Evolutionary conservation across 2,329 filamentous ascomycete genomes (phyloP).

Genomic region (Diplodia sapinea): DNA sequence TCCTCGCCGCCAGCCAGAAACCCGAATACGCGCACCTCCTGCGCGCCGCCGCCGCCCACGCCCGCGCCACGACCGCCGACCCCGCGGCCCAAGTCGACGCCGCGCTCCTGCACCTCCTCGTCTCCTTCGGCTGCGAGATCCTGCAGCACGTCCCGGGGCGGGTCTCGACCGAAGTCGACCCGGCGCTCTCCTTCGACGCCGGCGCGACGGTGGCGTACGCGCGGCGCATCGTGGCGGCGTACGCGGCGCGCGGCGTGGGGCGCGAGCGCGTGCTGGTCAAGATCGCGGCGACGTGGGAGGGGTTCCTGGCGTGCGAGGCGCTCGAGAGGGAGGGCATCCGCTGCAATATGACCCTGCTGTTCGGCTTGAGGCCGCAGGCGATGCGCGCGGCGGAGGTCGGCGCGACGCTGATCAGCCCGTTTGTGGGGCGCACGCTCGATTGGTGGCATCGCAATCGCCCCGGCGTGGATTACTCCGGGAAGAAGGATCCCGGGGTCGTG

Average conservation of each 20-base stretch:
- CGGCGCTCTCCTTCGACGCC: background rate
- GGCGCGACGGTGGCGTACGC: slow-evolving; percentile 47
- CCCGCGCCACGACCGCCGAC: background rate
- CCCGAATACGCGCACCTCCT: slow-evolving; percentile 17
- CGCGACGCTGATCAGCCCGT: slow-evolving; percentile 67
- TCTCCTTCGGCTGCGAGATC: slow-evolving; percentile 18
- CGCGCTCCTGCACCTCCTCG: slow-evolving; percentile 18
- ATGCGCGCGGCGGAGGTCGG: slow-evolving; percentile 62
- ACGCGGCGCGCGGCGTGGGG: slow-evolving; percentile 51
- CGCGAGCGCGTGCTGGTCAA: slow-evolving; percentile 63
- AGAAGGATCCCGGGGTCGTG: slow-evolving; percentile 56
- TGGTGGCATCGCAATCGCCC: slow-evolving; percentile 64
- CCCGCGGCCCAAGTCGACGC: background rate
- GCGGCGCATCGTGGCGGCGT: slow-evolving; percentile 55
- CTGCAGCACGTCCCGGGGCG: slow-evolving; percentile 11
- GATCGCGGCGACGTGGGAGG: slow-evolving; percentile 68
- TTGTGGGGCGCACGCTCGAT: slow-evolving; percentile 20
- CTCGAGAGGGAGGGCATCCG: slow-evolving; percentile 61
- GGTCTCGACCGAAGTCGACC: slow-evolving; percentile 21
- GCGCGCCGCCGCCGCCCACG: background rate
- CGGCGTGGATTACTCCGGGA: slow-evolving; percentile 56
- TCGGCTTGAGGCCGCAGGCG: slow-evolving; percentile 64
- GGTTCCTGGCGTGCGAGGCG: slow-evolving; percentile 63
- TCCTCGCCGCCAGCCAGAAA: slow-evolving; percentile 8
- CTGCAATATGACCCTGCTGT: slow-evolving; percentile 67